Evolutionary conservation across 2,329 filamentous ascomycete species (phyloP).

Genomic region (Mycosphaerella arachidis): DNA sequence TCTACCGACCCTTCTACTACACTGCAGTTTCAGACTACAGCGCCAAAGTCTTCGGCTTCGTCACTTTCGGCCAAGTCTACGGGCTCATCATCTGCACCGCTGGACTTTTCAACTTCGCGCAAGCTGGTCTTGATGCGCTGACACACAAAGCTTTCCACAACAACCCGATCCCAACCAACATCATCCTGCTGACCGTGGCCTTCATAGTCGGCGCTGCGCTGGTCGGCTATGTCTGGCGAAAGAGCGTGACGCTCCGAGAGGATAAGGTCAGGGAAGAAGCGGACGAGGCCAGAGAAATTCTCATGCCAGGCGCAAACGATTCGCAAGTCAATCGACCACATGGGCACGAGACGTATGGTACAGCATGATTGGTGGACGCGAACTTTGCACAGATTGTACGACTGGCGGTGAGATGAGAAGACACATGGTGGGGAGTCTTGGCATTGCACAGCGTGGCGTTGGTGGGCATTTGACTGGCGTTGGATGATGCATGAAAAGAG

Average conservation of each 20-base stretch:
- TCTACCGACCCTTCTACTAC: conserved; percentile 87
- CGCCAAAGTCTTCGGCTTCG: conserved; percentile 88
- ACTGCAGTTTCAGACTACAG: conserved; percentile 83
- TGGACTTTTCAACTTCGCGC: conserved; percentile 77
- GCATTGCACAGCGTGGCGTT: neutral
- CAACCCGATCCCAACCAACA: conserved; percentile 73
- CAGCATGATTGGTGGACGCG: conserved; percentile 12
- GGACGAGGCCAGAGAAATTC: conserved; percentile 37
- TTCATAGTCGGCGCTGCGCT: conserved; percentile 61
- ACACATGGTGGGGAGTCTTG: neutral
- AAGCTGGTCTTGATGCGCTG: conserved; percentile 72
- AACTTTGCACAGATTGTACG: neutral
- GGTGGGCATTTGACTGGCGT: neutral
- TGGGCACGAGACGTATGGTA: conserved; percentile 30
- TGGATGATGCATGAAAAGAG: neutral
- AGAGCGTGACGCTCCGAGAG: conserved; percentile 43
- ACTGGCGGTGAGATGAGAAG: neutral
- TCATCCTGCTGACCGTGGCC: conserved; percentile 60
- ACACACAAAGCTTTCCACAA: conserved; percentile 68
- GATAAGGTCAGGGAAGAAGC: conserved; percentile 42
- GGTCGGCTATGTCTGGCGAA: conserved; percentile 60
- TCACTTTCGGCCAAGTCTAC: conserved; percentile 91
- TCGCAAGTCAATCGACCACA: conserved; percentile 23
- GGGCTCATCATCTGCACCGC: conserved; percentile 83
- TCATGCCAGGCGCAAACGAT: conserved; percentile 35